Evolutionary conservation across 768 basidiomycete species (phyloP), one percentile per base, ranked within the genome.

Genomic region (Agaricus subrufescens): DNA sequence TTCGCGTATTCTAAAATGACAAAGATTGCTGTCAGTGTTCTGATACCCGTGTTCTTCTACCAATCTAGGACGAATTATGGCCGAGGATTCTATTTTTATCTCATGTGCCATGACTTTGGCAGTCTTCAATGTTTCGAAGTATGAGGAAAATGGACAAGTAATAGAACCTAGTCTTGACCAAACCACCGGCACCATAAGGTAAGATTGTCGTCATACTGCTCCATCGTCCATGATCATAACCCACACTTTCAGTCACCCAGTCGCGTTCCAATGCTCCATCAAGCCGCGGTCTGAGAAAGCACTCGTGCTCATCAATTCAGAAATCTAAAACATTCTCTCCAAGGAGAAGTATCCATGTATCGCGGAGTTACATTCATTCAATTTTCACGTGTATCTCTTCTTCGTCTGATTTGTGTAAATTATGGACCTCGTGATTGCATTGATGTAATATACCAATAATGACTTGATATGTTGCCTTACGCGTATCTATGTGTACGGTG

Each of bases 171-270:
- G 69, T 45, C 38, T 73, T 0, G 76, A 77, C 14, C 75, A 76
- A 7, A 73, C 73, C 12, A 68, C 73, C 9, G 79, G 79, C 10
- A 75, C 73, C 0, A 77, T 80, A 59, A 80, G 78, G 78, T 75
- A 57, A 30, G 27, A 26, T 42, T 31, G 25, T 23, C 11, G 48
- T 45, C 48, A 44, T 40, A 12, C 39, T 29, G 23, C 6, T 29
- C 4, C 5, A 19, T 42, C 26, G 11, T 38, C 27, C 29, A 38
- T 51, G 29, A 37, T 26, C 47, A 37, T 30, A 26, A 19, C 31
- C 19, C 11, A 15, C 43, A 9, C 42, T 43, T 26, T 23, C 11
- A 78, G 77, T 49, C 77, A 76, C 54, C 75, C 75, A 2, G 69
- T 70, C 47, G 67, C 70, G 1, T 79, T 76, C 66, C 62, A 68